A percentile compares a stretch with the other conserved stretches of the same genome.
Conservation (phyloP, 352 stramenopile species). For the Phytophthora lateralis region DNA sequence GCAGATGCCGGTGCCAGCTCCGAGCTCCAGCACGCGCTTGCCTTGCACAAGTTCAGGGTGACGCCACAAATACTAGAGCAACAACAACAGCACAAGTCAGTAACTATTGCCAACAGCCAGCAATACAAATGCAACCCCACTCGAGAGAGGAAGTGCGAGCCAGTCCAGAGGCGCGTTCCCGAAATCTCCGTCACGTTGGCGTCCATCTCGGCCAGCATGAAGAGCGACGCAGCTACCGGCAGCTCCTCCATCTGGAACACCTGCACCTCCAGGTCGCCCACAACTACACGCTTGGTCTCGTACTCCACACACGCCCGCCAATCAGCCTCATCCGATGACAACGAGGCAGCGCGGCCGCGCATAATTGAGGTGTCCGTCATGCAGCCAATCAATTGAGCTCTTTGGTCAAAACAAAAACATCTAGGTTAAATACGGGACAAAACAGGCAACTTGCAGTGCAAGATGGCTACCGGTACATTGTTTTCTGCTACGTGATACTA, state of each 20-base stretch:
- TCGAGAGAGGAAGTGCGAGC: conserved; percentile 63
- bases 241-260: conserved; percentile 72
- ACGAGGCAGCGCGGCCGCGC: conserved; percentile 19
- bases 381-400: conserved; percentile 12
- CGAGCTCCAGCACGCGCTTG: conserved; percentile 69
- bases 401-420: conserved; percentile 15
- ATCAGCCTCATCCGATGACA: conserved; percentile 46
- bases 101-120: neutral
- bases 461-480: conserved; percentile 16
- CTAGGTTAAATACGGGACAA: neutral
- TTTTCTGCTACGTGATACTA: conserved; percentile 2
- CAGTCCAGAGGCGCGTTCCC: conserved; percentile 77
- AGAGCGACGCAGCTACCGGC: conserved; percentile 53
- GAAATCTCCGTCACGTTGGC: conserved; percentile 75
- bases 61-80: conserved; percentile 51
- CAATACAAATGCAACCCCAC: conserved; percentile 20
- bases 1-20: conserved; percentile 73
- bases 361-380: conserved; percentile 11
- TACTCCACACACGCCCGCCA: conserved; percentile 64
- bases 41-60: conserved; percentile 49
- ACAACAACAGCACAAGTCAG: conserved; percentile 1
- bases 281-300: conserved; percentile 50
- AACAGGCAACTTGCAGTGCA: neutral
- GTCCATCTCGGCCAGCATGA: conserved; percentile 69
- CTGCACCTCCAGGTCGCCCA: conserved; percentile 49